phyloP scores from a whole-genome alignment of 306 rosid species.

The Cucumis hystrix region DNA sequence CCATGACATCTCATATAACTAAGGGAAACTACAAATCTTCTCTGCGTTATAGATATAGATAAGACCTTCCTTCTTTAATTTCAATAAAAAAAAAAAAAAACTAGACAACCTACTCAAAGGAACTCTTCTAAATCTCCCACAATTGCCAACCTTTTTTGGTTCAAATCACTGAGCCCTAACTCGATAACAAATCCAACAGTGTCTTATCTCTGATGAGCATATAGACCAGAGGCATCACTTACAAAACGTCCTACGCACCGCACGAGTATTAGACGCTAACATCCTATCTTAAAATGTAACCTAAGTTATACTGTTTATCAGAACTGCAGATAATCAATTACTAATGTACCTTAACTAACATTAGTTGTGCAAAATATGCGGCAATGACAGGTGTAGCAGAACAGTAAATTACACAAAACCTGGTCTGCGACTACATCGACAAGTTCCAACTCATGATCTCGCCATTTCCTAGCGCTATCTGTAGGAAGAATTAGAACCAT shows the following conservation, averaged over 20 bases:
- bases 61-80: neutral
- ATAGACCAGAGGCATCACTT: neutral
- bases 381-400: neutral
- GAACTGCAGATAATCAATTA: neutral
- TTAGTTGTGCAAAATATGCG: neutral
- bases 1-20: neutral
- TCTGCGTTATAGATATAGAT: neutral
- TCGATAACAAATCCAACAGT: neutral
- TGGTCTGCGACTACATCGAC: constrained; percentile 93
- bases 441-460: constrained; percentile 83
- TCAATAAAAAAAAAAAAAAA: neutral
- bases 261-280: neutral
- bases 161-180: neutral
- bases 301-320: too few species aligned
- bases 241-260: neutral
- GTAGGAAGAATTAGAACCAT: constrained; percentile 92
- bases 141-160: neutral
- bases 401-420: constrained; percentile 27
- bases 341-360: neutral
- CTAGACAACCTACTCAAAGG: neutral
- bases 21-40: neutral
- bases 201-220: neutral
- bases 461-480: constrained; percentile 70
- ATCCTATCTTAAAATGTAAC: neutral
- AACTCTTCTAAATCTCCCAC: neutral